phyloP scores from a whole-genome alignment of 2,329 filamentous ascomycete genomes.

The Fusarium stilboides region DNA sequence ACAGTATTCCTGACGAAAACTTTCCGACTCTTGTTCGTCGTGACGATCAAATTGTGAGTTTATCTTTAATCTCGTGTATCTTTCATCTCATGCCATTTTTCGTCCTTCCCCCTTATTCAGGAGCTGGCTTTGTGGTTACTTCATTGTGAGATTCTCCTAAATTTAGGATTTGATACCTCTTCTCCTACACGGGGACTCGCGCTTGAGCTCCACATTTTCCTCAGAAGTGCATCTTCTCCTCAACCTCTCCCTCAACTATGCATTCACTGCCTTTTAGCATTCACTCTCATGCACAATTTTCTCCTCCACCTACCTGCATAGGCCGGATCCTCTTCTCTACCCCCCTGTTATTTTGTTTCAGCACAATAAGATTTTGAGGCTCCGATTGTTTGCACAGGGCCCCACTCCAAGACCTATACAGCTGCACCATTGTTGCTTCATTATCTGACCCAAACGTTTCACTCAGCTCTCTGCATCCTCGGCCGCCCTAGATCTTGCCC shows the following conservation, averaged over 20 bases:
- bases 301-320: constrained; percentile 14
- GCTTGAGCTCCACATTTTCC: constrained; percentile 44
- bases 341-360: constrained; percentile 6
- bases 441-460: constrained; percentile 54
- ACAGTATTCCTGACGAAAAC: constrained; percentile 79
- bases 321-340: constrained; percentile 2
- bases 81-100: neutral
- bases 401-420: constrained; percentile 23
- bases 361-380: constrained; percentile 23
- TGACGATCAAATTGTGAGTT: constrained; percentile 69
- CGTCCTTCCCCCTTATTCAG: neutral
- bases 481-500: constrained; percentile 84
- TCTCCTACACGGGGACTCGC: constrained; percentile 22
- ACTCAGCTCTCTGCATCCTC: constrained; percentile 84
- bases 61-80: constrained; percentile 17
- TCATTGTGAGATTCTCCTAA: constrained; percentile 16
- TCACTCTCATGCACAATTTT: constrained; percentile 24
- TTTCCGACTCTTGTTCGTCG: constrained; percentile 88
- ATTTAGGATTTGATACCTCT: constrained; percentile 23
- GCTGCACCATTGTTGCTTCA: constrained; percentile 39
- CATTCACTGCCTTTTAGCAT: constrained; percentile 22
- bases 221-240: constrained; percentile 38
- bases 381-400: constrained; percentile 12
- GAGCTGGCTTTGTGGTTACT: neutral
- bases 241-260: constrained; percentile 21